Conservation (phyloP, 106 monocot species). For the Acanthochlamys bracteata region DNA sequence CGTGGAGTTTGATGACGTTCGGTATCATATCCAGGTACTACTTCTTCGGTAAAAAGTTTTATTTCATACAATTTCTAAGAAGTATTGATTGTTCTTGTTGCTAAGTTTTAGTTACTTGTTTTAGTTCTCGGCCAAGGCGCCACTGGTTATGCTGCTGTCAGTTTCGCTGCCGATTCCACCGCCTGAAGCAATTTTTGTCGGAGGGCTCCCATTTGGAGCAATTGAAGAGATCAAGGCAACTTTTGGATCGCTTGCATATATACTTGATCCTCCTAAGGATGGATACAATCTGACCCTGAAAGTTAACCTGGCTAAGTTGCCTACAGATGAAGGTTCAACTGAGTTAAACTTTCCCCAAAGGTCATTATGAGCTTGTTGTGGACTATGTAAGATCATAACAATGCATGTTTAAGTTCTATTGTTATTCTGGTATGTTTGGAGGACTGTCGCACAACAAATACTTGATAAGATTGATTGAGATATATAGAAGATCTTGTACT, state of each 20-base stretch:
- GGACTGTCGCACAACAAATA: too few relatives aligned
- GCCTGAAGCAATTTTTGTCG: conserved; percentile 54
- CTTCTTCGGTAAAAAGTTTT: background rate
- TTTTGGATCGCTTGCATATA: conserved; percentile 64
- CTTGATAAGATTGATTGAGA: too few relatives aligned
- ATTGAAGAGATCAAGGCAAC: conserved; percentile 86
- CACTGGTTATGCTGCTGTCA: conserved; percentile 70
- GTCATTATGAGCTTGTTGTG: conserved; percentile 52
- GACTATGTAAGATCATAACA: too few relatives aligned
- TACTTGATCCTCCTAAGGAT: conserved; percentile 96
- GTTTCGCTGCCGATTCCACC: conserved; percentile 72
- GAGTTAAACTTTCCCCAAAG: conserved; percentile 67
- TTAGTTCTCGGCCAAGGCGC: conserved; percentile 76
- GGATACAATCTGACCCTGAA: conserved; percentile 95
- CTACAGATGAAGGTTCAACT: conserved; percentile 89
- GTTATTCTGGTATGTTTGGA: too few relatives aligned
- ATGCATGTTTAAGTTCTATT: too few relatives aligned
- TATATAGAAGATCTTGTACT: too few relatives aligned
- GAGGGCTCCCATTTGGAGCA: conserved; percentile 76
- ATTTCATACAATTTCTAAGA: too few relatives aligned
- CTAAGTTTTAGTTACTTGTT: too few relatives aligned
- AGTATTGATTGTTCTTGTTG: too few relatives aligned
- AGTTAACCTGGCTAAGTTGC: conserved; percentile 78
- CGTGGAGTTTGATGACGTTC: conserved; percentile 95
- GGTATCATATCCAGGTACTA: conserved; percentile 88